Conservation (phyloP, 1,284 basidiomycete species). For the Pascua sp. region DNA sequence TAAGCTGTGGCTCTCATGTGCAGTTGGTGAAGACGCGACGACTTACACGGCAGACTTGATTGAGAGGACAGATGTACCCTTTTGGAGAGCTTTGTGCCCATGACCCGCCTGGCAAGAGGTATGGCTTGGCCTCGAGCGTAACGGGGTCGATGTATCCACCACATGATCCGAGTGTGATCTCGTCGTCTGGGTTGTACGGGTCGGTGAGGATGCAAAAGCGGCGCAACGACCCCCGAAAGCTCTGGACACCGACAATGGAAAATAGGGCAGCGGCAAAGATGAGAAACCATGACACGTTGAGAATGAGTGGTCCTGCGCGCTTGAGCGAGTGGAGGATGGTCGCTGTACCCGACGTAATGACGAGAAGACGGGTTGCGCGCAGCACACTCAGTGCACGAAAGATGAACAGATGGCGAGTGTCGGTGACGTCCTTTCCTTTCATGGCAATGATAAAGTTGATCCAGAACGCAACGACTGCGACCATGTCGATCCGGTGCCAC, state of each 20-base stretch:
- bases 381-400: slow-evolving; percentile 89
- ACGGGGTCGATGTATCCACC: slow-evolving; percentile 70
- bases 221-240: slow-evolving; percentile 77
- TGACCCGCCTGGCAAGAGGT: slow-evolving; percentile 25
- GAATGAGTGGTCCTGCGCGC: slow-evolving; percentile 78
- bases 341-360: slow-evolving; percentile 87
- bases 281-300: slow-evolving; percentile 86
- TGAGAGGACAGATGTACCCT: slow-evolving; percentile 78
- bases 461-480: slow-evolving; percentile 63
- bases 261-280: slow-evolving; percentile 86
- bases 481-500: slow-evolving; percentile 87
- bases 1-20: background rate
- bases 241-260: slow-evolving; percentile 85
- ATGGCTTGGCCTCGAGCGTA: slow-evolving; percentile 49
- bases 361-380: slow-evolving; percentile 74
- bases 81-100: slow-evolving; percentile 58
- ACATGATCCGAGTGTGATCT: slow-evolving; percentile 54
- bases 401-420: slow-evolving; percentile 69
- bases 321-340: slow-evolving; percentile 94
- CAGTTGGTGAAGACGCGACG: background rate
- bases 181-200: slow-evolving; percentile 34
- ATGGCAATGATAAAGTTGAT: slow-evolving; percentile 68
- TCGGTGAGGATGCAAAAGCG: slow-evolving; percentile 55
- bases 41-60: slow-evolving; percentile 69
- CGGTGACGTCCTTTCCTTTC: slow-evolving; percentile 62